These are phyloP conservation scores for Petasospora rhodanensis DNA, from an alignment of 1,139 yeast genomes.

Conservation along the genomic window DNA sequence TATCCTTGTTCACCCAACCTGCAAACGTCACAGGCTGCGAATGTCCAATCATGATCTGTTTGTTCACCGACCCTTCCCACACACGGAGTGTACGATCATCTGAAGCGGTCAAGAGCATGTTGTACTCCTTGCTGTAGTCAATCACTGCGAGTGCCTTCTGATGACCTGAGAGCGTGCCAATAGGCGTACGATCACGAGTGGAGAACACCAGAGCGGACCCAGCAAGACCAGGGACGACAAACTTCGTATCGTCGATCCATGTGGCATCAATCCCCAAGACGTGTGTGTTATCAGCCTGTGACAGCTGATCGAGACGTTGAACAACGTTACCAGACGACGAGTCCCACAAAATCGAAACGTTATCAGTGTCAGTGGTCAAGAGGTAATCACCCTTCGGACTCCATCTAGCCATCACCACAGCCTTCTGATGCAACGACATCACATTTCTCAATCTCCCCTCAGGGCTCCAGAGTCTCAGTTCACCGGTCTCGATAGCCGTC, in stretches of 20 bases:
- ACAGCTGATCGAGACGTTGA: conserved; percentile 36
- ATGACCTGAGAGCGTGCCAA: conserved; percentile 70
- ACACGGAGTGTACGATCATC: conserved; percentile 70
- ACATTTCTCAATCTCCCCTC: conserved; percentile 63
- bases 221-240: conserved; percentile 62
- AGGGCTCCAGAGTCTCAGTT: conserved; percentile 62
- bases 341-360: conserved; percentile 51
- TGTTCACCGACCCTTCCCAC: conserved; percentile 63
- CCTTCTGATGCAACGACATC: conserved; percentile 48
- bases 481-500: conserved; percentile 61
- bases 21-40: conserved; percentile 53
- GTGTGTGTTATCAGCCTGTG: conserved; percentile 2
- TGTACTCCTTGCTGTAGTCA: conserved; percentile 46
- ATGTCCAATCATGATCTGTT: conserved; percentile 44
- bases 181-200: conserved; percentile 45
- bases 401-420: conserved; percentile 50
- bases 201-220: conserved; percentile 58
- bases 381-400: conserved; percentile 37
- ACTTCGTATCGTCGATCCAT: conserved; percentile 71
- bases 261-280: conserved; percentile 47
- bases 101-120: conserved; percentile 65
- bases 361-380: conserved; percentile 33
- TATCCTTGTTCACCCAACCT: conserved; percentile 43
- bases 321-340: conserved; percentile 42
- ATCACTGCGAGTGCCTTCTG: conserved; percentile 54